Percentiles rank a stretch among this genome's conserved stretches.
These are phyloP conservation scores for Wickerhamiella parazyma DNA, from an alignment of 805 yeast species.

Conservation along the genomic window DNA sequence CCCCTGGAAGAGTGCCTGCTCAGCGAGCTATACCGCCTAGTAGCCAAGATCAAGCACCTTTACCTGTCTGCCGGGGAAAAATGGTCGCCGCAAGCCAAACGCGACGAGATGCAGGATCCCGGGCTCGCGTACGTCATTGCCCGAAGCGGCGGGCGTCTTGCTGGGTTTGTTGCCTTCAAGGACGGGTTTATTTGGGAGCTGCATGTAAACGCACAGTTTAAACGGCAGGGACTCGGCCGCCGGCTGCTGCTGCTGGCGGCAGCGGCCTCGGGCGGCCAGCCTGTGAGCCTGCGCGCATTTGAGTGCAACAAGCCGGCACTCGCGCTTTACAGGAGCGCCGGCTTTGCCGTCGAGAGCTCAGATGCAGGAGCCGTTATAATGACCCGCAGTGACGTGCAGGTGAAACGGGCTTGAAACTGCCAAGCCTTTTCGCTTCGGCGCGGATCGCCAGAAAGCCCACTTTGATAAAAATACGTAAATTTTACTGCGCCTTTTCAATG, in stretches of 20 bases:
- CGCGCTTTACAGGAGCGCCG: constrained; percentile 16
- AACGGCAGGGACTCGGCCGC: constrained; percentile 18
- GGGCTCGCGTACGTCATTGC: constrained; percentile 14
- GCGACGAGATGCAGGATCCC: constrained; percentile 18
- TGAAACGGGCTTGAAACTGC: too few species aligned
- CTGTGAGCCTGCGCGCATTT: constrained; percentile 19
- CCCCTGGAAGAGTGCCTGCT: too few species aligned
- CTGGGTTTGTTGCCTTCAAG: neutral
- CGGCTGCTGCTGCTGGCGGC: constrained; percentile 12
- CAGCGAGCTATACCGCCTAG: constrained; percentile 18
- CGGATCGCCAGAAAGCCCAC: too few species aligned
- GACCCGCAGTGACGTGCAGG: too few species aligned
- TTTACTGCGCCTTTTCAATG: constrained; percentile 28
- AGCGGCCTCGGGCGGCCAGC: neutral
- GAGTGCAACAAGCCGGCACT: constrained; percentile 17
- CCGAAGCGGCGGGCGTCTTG: neutral
- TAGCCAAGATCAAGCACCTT: constrained; percentile 15
- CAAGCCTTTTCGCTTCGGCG: too few species aligned
- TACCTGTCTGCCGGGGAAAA: constrained; percentile 19
- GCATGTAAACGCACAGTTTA: constrained; percentile 16
- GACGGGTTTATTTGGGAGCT: constrained; percentile 21
- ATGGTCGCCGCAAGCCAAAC: constrained; percentile 19
- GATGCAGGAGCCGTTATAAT: too few species aligned
- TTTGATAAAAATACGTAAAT: too few species aligned
- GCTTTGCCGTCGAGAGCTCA: constrained; percentile 10